These are phyloP conservation scores for Blastomyces parvus DNA, from an alignment of 2,329 filamentous ascomycete genomes.

Conservation along the genomic window DNA sequence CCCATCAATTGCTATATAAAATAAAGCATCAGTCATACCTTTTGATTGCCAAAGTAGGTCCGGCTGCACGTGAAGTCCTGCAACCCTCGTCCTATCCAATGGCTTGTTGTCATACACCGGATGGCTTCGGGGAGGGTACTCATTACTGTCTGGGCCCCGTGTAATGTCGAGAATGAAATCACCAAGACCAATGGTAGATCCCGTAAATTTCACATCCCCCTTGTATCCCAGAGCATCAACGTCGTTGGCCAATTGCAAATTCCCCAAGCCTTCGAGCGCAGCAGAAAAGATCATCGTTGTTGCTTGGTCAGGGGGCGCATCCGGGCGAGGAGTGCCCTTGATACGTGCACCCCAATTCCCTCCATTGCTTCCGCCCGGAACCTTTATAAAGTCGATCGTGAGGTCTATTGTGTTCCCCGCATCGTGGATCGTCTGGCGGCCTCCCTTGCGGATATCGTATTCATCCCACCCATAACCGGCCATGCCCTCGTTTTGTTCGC, in stretches of 20 bases:
- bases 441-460: constrained; percentile 81
- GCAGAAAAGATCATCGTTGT: constrained; percentile 76
- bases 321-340: constrained; percentile 66
- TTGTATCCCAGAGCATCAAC: constrained; percentile 45
- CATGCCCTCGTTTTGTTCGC: constrained; percentile 91
- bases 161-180: constrained; percentile 72
- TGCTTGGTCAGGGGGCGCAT: constrained; percentile 57
- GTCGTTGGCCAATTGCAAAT: constrained; percentile 51
- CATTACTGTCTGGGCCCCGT: constrained; percentile 55
- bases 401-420: constrained; percentile 79
- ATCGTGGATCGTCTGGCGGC: constrained; percentile 84
- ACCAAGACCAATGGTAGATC: constrained; percentile 62
- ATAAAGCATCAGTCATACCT: constrained; percentile 32
- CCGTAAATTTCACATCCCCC: constrained; percentile 58
- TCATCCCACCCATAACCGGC: constrained; percentile 96
- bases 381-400: constrained; percentile 87
- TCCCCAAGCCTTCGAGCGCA: constrained; percentile 64
- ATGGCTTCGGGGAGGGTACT: constrained; percentile 48
- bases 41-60: constrained; percentile 79
- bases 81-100: constrained; percentile 64
- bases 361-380: constrained; percentile 73
- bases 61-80: constrained; percentile 56
- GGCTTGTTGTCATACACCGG: constrained; percentile 58
- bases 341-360: constrained; percentile 89
- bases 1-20: neutral